These are phyloP conservation scores for Mimosa pudica DNA, from an alignment of 306 rosid species.

Conservation along the genomic window DNA sequence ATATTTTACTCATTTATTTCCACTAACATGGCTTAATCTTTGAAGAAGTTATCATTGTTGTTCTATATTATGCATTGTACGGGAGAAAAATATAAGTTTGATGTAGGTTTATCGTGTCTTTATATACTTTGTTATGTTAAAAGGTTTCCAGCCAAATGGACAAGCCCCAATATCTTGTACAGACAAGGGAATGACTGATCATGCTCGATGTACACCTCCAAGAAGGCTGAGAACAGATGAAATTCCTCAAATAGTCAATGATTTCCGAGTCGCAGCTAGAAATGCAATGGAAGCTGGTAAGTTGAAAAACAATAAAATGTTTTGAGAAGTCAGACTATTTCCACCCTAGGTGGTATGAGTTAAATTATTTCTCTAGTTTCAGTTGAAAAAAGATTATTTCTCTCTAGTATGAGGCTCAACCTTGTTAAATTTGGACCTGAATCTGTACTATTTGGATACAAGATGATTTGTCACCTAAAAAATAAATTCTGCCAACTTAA, in stretches of 20 bases:
- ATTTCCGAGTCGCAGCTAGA: not conserved
- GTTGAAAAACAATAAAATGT: not conserved
- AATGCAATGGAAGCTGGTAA: slow-evolving; percentile 11
- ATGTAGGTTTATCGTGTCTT: not conserved
- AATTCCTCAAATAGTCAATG: not conserved
- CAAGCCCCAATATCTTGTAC: not conserved
- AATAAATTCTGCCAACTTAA: not conserved
- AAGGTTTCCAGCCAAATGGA: slow-evolving; percentile 13
- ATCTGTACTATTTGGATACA: not conserved
- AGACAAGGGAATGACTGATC: not conserved
- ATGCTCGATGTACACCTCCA: not conserved
- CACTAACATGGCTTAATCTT: not conserved
- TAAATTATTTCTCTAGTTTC: not conserved
- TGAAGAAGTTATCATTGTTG: no score
- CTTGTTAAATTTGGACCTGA: not conserved
- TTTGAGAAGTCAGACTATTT: not conserved
- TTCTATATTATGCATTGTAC: not conserved
- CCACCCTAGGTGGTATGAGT: not conserved
- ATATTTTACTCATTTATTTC: not conserved
- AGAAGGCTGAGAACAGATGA: not conserved
- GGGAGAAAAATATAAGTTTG: not conserved
- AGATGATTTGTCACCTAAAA: not conserved
- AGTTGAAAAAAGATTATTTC: no score
- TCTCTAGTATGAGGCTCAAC: not conserved
- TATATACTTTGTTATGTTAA: not conserved